Conservation (phyloP, 2,329 filamentous ascomycete species). For the Venturia oleaginea region DNA sequence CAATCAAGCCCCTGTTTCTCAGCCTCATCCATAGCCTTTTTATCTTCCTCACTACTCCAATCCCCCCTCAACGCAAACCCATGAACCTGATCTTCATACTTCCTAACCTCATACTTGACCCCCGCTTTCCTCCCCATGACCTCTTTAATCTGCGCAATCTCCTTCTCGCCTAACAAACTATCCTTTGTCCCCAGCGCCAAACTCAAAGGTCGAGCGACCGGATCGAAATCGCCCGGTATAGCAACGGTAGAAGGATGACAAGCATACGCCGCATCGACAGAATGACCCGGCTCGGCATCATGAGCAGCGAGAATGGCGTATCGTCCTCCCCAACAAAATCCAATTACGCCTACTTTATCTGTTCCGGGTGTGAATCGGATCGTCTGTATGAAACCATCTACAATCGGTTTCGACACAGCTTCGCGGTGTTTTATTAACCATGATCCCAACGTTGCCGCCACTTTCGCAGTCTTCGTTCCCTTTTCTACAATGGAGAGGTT, state of each 20-base stretch:
- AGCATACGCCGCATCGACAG: conserved; percentile 33
- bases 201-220: conserved; percentile 30
- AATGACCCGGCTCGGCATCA: conserved; percentile 20
- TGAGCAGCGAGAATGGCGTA: conserved; percentile 30
- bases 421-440: conserved; percentile 38
- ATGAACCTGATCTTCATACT: conserved; percentile 38
- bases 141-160: conserved; percentile 30
- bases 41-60: conserved; percentile 35
- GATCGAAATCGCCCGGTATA: conserved; percentile 35
- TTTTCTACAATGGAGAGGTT: conserved; percentile 29
- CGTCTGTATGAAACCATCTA: conserved; percentile 30
- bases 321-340: conserved; percentile 40
- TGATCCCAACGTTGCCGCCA: conserved; percentile 33
- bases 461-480: conserved; percentile 31
- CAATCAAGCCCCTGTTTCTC: conserved; percentile 33
- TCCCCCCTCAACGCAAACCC: conserved; percentile 36
- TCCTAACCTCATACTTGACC: conserved; percentile 29
- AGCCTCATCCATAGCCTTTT: conserved; percentile 39
- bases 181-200: conserved; percentile 36
- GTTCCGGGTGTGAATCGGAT: conserved; percentile 5
- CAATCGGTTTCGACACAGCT: conserved; percentile 32
- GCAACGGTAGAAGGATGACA: conserved; percentile 35
- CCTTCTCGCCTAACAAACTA: conserved; percentile 30
- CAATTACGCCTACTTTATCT: conserved; percentile 35
- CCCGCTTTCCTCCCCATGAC: conserved; percentile 27